Conservation (phyloP, 306 rosid genomes). For the Betula pendula region DNA sequence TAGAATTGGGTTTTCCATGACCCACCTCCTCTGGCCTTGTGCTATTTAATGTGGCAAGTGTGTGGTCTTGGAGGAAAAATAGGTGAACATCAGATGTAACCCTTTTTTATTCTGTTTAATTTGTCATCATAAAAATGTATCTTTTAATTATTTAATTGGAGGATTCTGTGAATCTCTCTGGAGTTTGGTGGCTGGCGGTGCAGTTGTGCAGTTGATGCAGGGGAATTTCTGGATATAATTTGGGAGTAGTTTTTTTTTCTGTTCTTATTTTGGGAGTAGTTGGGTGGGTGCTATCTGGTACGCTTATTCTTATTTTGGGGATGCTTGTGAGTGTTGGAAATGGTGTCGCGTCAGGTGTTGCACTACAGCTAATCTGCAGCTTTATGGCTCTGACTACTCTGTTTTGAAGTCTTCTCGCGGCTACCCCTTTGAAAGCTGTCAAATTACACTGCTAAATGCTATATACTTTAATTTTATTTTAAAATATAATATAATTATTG, state of each 20-base stretch:
- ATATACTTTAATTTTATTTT: too few species aligned
- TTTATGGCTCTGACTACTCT: too few species aligned
- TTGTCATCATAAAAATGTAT: background rate
- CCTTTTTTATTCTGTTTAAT: background rate
- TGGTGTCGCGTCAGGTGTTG: too few species aligned
- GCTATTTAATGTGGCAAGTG: background rate
- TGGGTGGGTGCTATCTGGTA: background rate
- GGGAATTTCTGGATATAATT: background rate
- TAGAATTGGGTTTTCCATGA: conserved; percentile 15
- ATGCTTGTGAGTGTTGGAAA: too few species aligned
- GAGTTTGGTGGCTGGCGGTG: background rate
- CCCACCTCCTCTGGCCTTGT: conserved; percentile 15
- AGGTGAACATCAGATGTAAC: conserved; percentile 18
- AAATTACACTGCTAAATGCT: too few species aligned
- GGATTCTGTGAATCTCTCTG: background rate
- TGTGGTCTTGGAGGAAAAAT: conserved; percentile 11
- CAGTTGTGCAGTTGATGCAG: background rate
- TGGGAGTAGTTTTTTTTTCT: background rate
- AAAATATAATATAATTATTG: too few species aligned
- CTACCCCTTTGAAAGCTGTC: too few species aligned
- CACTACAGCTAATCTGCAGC: too few species aligned
- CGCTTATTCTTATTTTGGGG: background rate
- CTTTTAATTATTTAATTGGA: background rate
- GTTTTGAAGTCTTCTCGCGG: too few species aligned
- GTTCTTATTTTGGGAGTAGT: background rate